Evolutionary conservation across 179 eudicot species (phyloP).

Genomic region (Amaranthus tricolor): DNA sequence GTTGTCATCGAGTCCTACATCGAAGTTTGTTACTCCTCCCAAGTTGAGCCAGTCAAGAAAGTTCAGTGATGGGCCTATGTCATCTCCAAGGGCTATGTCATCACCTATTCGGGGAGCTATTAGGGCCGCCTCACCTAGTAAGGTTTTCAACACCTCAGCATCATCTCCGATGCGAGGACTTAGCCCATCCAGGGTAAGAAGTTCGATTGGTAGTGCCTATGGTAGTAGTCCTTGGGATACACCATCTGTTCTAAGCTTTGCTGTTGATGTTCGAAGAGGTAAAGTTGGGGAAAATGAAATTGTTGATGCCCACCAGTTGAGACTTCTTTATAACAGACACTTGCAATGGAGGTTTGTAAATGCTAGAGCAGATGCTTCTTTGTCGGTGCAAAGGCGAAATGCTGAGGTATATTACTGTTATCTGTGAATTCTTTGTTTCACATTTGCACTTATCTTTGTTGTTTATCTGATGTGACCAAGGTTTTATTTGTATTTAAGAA

Average conservation of each 20-base stretch:
- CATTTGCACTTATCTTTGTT: neutral
- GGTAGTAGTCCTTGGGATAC: constrained; percentile 57
- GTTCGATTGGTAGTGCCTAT: constrained; percentile 46
- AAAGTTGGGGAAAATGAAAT: constrained; percentile 89
- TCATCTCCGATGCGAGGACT: constrained; percentile 66
- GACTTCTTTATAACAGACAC: constrained; percentile 85
- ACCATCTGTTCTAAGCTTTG: constrained; percentile 90
- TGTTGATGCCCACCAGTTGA: constrained; percentile 79
- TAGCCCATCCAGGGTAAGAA: constrained; percentile 75
- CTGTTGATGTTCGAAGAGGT: constrained; percentile 97
- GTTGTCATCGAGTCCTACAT: constrained; percentile 51
- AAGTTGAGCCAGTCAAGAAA: constrained; percentile 49
- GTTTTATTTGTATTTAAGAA: neutral
- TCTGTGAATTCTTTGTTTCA: constrained; percentile 12
- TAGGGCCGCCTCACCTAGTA: constrained; percentile 81
- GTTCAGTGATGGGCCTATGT: constrained; percentile 53
- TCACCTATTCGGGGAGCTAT: constrained; percentile 65
- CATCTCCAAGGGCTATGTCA: constrained; percentile 9
- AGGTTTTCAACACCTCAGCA: constrained; percentile 40
- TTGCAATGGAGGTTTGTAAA: constrained; percentile 98
- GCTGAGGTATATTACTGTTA: constrained; percentile 56
- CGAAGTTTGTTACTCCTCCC: constrained; percentile 53
- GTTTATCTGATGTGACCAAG: neutral
- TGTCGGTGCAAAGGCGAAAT: constrained; percentile 68
- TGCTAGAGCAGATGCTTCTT: constrained; percentile 78